These are phyloP conservation scores for Phaseolus coccineus DNA, from an alignment of 331 rosid genomes.

Conservation along the genomic window DNA sequence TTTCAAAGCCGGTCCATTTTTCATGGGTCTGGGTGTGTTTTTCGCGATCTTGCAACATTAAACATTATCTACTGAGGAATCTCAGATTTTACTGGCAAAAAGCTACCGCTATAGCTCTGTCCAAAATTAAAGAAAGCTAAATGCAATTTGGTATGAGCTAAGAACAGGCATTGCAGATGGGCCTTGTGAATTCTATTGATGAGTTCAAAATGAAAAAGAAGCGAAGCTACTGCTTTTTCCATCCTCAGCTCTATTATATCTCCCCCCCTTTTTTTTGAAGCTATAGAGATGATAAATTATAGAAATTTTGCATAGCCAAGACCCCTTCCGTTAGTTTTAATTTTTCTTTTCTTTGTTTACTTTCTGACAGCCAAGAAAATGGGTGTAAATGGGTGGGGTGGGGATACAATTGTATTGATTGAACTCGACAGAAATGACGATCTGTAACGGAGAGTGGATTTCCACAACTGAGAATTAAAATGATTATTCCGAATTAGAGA, in stretches of 20 bases:
- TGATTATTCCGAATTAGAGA: constrained; percentile 49
- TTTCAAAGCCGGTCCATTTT: constrained; percentile 63
- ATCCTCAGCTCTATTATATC: constrained; percentile 38
- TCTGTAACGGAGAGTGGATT: constrained; percentile 76
- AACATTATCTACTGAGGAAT: constrained; percentile 52
- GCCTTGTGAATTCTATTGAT: constrained; percentile 58
- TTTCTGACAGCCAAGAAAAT: constrained; percentile 49
- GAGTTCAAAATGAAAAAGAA: constrained; percentile 19
- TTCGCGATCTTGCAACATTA: constrained; percentile 50
- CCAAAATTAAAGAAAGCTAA: constrained; percentile 50
- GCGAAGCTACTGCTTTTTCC: constrained; percentile 41
- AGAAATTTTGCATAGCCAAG: constrained; percentile 75
- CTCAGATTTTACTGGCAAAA: constrained; percentile 50
- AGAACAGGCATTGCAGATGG: constrained; percentile 54
- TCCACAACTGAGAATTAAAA: constrained; percentile 69
- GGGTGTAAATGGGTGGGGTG: constrained; percentile 92
- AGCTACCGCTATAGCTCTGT: constrained; percentile 51
- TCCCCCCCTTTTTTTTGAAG: constrained; percentile 16
- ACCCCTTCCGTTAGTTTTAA: constrained; percentile 55
- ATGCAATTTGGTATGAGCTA: constrained; percentile 50
- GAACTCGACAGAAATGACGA: constrained; percentile 63
- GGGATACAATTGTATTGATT: constrained; percentile 81
- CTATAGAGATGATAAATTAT: constrained; percentile 58
- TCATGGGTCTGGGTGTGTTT: constrained; percentile 58
- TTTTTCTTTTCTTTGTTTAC: constrained; percentile 42